Conservation (phyloP, 129 eudicot genomes). For the Lactuca saligna region DNA sequence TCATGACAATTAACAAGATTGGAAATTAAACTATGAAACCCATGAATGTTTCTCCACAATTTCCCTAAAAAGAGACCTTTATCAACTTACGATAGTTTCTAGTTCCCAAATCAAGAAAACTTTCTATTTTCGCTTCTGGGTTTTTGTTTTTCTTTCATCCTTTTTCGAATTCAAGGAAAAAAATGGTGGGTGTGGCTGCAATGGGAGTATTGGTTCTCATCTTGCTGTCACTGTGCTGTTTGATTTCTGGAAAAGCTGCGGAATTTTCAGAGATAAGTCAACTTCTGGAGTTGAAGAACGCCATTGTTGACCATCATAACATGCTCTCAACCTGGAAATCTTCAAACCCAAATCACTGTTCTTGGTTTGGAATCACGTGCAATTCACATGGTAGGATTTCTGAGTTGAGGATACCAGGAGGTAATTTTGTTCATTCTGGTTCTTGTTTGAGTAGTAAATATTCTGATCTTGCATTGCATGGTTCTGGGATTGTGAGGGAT, state of each 20-base stretch:
- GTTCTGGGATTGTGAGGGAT: conserved; percentile 47
- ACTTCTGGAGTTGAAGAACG: conserved; percentile 53
- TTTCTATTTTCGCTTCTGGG: conserved; percentile 13
- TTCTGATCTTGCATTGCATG: conserved; percentile 36
- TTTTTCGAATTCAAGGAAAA: conserved; percentile 9
- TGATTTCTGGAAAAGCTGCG: conserved; percentile 39
- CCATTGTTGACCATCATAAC: conserved; percentile 57
- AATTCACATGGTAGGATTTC: conserved; percentile 54
- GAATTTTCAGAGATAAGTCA: conserved; percentile 36
- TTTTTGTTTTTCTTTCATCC: conserved; percentile 11
- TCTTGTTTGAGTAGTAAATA: conserved; percentile 38
- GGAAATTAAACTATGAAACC: background rate
- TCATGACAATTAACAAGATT: background rate
- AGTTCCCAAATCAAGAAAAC: background rate
- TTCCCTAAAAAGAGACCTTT: conserved; percentile 24
- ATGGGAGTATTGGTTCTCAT: conserved; percentile 16
- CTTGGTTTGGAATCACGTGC: conserved; percentile 77
- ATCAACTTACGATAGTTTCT: background rate
- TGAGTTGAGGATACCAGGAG: conserved; percentile 48
- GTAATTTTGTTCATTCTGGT: conserved; percentile 47
- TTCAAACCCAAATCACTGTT: conserved; percentile 39
- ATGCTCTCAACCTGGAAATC: conserved; percentile 57
- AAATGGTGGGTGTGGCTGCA: conserved; percentile 15
- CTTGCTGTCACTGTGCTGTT: conserved; percentile 16
- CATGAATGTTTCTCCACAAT: conserved; percentile 11